Evolutionary conservation across 1,284 basidiomycete species (phyloP).

Genomic region (Mycena sp.): DNA sequence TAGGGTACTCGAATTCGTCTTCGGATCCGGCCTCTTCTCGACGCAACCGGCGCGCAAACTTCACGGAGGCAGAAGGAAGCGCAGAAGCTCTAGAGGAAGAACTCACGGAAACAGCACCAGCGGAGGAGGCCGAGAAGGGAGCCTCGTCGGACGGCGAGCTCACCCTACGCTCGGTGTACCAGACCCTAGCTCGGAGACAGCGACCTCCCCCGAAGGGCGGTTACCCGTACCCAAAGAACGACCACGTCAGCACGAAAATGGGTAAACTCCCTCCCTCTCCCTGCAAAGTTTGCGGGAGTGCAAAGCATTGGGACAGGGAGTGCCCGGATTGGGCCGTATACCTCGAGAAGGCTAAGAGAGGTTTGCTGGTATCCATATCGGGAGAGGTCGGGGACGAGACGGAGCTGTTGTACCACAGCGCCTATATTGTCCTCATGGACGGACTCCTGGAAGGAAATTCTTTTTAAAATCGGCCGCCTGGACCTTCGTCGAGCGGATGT

Average conservation of each 20-base stretch:
- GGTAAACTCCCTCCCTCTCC: constrained; percentile 2
- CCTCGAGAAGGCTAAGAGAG: not conserved
- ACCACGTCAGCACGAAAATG: constrained; percentile 10
- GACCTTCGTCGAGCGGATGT: too few relatives aligned
- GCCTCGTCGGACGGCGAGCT: not conserved
- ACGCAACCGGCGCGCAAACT: too few relatives aligned
- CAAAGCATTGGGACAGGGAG: constrained; percentile 13
- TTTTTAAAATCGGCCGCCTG: constrained; percentile 7
- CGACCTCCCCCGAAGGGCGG: not conserved
- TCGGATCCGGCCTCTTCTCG: too few relatives aligned
- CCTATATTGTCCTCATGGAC: not conserved
- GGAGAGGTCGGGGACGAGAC: not conserved
- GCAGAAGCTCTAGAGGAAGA: too few relatives aligned
- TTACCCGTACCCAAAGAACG: not conserved
- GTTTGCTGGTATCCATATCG: not conserved
- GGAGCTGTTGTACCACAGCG: not conserved
- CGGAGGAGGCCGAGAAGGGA: too few relatives aligned
- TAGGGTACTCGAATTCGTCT: too few relatives aligned
- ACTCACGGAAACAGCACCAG: too few relatives aligned
- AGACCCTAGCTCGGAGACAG: not conserved
- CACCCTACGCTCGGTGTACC: not conserved
- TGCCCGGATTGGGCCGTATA: constrained; percentile 16
- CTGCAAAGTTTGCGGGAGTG: constrained; percentile 5
- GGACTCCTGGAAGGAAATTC: not conserved
- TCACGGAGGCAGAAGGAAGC: too few relatives aligned